These are phyloP conservation scores for Naganishia cerealis DNA, from an alignment of 1,284 basidiomycete genomes.

Conservation along the genomic window DNA sequence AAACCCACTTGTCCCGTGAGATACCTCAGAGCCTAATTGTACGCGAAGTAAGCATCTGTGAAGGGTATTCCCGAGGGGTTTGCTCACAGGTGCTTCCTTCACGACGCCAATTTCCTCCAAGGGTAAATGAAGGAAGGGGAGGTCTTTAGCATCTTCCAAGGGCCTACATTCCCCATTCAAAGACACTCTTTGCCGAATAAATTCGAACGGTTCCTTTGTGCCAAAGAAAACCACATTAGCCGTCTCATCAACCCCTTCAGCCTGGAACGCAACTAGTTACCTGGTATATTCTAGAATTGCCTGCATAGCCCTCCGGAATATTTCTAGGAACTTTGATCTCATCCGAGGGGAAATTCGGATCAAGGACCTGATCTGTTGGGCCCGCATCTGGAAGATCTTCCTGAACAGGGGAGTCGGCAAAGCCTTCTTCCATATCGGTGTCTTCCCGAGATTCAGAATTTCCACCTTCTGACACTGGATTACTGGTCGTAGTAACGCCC, in stretches of 20 bases:
- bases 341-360: conserved; percentile 25
- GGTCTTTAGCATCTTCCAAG: conserved; percentile 69
- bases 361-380: neutral
- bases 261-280: neutral
- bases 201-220: conserved; percentile 45
- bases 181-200: conserved; percentile 85
- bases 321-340: conserved; percentile 33
- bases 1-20: conserved; percentile 48
- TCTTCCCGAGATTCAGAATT: conserved; percentile 13
- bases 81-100: conserved; percentile 53
- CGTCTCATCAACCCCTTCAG: neutral
- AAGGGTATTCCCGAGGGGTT: neutral
- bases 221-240: neutral
- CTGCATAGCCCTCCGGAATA: conserved; percentile 32
- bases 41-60: conserved; percentile 1
- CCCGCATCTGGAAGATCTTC: conserved; percentile 15
- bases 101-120: conserved; percentile 60
- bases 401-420: conserved; percentile 16
- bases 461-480: neutral
- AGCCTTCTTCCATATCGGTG: conserved; percentile 10
- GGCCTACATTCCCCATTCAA: conserved; percentile 73
- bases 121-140: conserved; percentile 67
- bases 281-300: conserved; percentile 30
- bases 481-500: neutral
- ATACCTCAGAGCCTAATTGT: conserved; percentile 47